These are phyloP conservation scores for Trichoderma afroharzianum DNA, from an alignment of 2,329 filamentous ascomycete genomes.

Conservation along the genomic window DNA sequence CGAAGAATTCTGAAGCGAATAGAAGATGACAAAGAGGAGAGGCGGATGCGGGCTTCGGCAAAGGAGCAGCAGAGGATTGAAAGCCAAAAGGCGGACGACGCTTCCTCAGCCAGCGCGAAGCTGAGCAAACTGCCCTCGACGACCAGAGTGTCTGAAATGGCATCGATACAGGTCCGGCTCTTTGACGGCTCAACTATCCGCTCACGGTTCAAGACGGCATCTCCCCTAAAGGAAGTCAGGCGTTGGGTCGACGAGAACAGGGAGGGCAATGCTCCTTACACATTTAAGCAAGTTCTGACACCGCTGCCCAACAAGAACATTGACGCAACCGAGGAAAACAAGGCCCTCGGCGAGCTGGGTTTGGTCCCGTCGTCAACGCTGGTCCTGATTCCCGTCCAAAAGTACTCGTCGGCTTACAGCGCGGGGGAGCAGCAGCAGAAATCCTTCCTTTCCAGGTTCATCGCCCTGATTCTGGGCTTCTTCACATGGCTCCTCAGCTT, in stretches of 20 bases:
- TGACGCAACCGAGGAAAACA: conserved; percentile 68
- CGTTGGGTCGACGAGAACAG: conserved; percentile 69
- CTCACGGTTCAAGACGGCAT: conserved; percentile 61
- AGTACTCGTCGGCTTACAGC: conserved; percentile 41
- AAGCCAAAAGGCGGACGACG: conserved; percentile 28
- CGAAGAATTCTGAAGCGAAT: conserved; percentile 70
- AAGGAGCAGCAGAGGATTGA: conserved; percentile 41
- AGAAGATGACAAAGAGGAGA: conserved; percentile 69
- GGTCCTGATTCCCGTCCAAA: conserved; percentile 69
- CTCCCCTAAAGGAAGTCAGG: conserved; percentile 66
- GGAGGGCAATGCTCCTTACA: conserved; percentile 63
- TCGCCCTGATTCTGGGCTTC: conserved; percentile 32
- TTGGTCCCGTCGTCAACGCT: conserved; percentile 78
- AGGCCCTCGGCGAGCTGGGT: conserved; percentile 64
- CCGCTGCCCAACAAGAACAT: conserved; percentile 74
- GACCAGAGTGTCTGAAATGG: conserved; percentile 29
- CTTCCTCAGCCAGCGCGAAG: conserved; percentile 30
- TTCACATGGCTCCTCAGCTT: conserved; percentile 37
- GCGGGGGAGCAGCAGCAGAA: conserved; percentile 23
- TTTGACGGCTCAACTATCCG: conserved; percentile 82
- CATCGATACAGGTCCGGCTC: conserved; percentile 71
- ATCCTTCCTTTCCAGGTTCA: conserved; percentile 28
- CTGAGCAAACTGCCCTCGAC: conserved; percentile 32
- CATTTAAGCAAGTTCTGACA: conserved; percentile 78
- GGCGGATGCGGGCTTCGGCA: conserved; percentile 54